Base-by-base conservation (phyloP, 805 yeast genomes). In the Pachysolen tannophilus region DNA sequence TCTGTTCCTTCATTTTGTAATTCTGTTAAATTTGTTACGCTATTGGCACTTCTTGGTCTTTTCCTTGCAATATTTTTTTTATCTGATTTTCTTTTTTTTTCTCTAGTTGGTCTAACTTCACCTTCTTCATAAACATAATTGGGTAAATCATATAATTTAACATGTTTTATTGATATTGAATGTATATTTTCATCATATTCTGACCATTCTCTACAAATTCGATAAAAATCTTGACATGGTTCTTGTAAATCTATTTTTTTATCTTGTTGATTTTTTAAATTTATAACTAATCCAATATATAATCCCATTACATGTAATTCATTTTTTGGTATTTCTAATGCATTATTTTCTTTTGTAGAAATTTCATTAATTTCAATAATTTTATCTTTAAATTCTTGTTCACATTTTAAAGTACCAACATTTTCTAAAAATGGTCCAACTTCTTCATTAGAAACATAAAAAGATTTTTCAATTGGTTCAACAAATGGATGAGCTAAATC, bases 171-270 rank as follows among this genome's bases (percentile, higher is more conserved):
- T 37, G 72, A 66, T 41, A 90, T 64, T 17, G 76, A 63, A 48
- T 77, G 67, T 8, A 67, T 56, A 29, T 75, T 72, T 35, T 75
- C 80, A 44, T 81, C 72, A 48, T 74, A 92, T 26, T 67, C 66
- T 15, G 67, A 66, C 76, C 90, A 84, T 23, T 75, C 69, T 43
- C 84, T 78, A 57, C 97, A 85, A 6, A 85, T 59, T 28, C 71
- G 78, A 60, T 73, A 86, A 55, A 90, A 92, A 41, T 92, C 97
- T 15, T 84, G 71, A 53, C 97, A 88, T 14, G 95, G 95, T 43
- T 78, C 72, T 48, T 82, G 94, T 38, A 90, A 80, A 54, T 87
- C 95, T 46, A 88, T 68, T 47, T 78, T 73, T 61, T 75, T 72
- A 33, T 66, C 72, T 24, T 33, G 40, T n/a, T 70, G 70, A 17